These are phyloP conservation scores for Mycena kentingensis DNA, from an alignment of 768 basidiomycete species.

Conservation along the genomic window DNA sequence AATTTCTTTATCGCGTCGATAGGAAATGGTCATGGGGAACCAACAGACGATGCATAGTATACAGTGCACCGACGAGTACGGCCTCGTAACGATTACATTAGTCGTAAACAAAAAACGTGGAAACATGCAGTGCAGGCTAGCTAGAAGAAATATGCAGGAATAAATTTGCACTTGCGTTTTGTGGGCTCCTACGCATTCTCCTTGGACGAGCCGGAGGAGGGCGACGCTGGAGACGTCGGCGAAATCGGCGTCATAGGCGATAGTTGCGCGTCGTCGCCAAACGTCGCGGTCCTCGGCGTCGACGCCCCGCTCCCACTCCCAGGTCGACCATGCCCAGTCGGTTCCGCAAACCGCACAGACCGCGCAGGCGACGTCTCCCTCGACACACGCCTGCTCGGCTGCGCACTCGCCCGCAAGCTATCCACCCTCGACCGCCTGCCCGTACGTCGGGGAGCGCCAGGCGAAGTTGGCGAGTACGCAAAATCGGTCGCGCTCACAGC, in stretches of 20 bases:
- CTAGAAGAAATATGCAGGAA: not conserved
- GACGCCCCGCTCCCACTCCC: conserved; percentile 19
- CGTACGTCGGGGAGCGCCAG: conserved; percentile 3
- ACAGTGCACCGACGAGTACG: not conserved
- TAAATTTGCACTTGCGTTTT: not conserved
- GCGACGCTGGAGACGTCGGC: too few relatives aligned
- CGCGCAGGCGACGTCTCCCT: conserved; percentile 32
- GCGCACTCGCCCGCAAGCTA: conserved; percentile 14
- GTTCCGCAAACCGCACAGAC: conserved; percentile 33
- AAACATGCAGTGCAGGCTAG: not conserved
- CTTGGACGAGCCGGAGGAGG: too few relatives aligned
- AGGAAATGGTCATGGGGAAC: too few relatives aligned
- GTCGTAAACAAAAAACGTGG: not conserved
- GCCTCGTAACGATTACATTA: not conserved
- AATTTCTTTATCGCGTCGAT: too few relatives aligned
- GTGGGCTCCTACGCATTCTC: not conserved
- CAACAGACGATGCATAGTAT: not conserved
- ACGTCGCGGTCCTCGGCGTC: conserved; percentile 17
- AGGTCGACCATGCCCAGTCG: not conserved
- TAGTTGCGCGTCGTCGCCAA: conserved; percentile 9
- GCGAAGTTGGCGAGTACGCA: conserved; percentile 8
- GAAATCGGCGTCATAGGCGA: not conserved
- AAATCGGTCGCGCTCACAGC: conserved; percentile 11
- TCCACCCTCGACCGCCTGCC: conserved; percentile 22
- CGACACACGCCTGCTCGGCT: conserved; percentile 8